phyloP scores from a whole-genome alignment of 495 filamentous ascomycete species.

The Bryoglossum gracile region DNA sequence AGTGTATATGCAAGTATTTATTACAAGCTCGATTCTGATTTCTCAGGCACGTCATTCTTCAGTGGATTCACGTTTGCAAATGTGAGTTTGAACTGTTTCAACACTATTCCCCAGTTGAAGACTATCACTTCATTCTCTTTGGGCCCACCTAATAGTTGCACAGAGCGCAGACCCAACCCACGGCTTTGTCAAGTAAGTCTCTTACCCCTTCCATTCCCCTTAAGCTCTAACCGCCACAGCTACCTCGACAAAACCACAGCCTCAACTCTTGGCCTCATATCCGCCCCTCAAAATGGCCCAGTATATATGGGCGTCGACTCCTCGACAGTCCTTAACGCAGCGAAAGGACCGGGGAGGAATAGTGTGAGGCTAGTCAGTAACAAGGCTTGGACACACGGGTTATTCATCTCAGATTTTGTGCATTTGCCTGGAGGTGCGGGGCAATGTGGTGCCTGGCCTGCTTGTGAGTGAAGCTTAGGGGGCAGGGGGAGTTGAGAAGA shows the following conservation, averaged over 20 bases:
- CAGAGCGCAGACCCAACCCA: slow-evolving; percentile 48
- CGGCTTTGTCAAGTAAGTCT: slow-evolving; percentile 42
- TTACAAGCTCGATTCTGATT: no score
- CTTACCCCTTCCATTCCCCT: neutral
- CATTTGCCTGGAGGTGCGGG: slow-evolving; percentile 61
- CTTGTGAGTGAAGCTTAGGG: slow-evolving; percentile 32
- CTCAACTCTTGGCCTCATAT: slow-evolving; percentile 28
- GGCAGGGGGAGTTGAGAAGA: neutral
- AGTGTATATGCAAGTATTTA: no score
- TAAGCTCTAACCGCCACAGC: neutral
- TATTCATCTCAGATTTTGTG: slow-evolving; percentile 58
- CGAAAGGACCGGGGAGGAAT: slow-evolving; percentile 42
- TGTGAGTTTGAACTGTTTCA: no score
- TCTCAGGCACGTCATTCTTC: no score
- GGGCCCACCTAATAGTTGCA: no score
- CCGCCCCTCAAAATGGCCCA: slow-evolving; percentile 39
- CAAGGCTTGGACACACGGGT: slow-evolving; percentile 51
- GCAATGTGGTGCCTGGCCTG: slow-evolving; percentile 64
- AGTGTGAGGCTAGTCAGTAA: slow-evolving; percentile 60
- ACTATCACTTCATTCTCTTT: no score
- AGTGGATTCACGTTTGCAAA: no score
- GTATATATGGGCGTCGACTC: slow-evolving; percentile 43
- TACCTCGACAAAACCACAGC: slow-evolving; percentile 48
- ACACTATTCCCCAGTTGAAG: no score
- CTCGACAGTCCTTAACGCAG: slow-evolving; percentile 26